Conservation (phyloP, 1,284 basidiomycete genomes). For the Gomphus bonarii region DNA sequence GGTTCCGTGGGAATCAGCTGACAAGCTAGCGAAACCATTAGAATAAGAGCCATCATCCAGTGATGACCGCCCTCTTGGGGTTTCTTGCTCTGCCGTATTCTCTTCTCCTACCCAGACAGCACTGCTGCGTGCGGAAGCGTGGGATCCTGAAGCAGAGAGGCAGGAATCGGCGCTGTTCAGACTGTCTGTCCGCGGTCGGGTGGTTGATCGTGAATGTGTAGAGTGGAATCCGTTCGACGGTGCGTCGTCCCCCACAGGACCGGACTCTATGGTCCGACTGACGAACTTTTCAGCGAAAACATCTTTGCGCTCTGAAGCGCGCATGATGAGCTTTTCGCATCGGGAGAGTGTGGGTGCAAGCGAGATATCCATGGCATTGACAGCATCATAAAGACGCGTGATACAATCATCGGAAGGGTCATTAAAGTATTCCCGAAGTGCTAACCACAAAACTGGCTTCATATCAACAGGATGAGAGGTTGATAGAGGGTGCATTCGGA, state of each 20-base stretch:
- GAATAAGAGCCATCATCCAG: slow-evolving; percentile 5
- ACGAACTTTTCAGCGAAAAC: slow-evolving; percentile 80
- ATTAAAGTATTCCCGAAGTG: slow-evolving; percentile 91
- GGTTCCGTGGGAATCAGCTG: slow-evolving; percentile 3
- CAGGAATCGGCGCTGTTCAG: slow-evolving; percentile 29
- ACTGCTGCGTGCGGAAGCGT: slow-evolving; percentile 63
- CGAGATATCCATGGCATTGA: slow-evolving; percentile 87
- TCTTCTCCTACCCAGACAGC: slow-evolving; percentile 75
- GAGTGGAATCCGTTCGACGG: neutral
- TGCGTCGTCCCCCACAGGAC: neutral
- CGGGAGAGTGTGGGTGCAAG: slow-evolving; percentile 69
- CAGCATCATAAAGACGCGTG: slow-evolving; percentile 80
- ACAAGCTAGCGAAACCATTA: slow-evolving; percentile 1
- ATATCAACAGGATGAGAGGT: slow-evolving; percentile 10
- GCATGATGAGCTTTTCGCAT: slow-evolving; percentile 82
- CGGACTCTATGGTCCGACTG: slow-evolving; percentile 18
- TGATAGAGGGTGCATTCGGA: neutral
- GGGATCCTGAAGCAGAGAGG: slow-evolving; percentile 52
- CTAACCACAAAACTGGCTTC: slow-evolving; percentile 88
- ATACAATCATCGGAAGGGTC: slow-evolving; percentile 84
- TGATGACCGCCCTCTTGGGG: slow-evolving; percentile 2
- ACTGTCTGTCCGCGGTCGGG: slow-evolving; percentile 28
- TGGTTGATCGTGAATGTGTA: slow-evolving; percentile 41
- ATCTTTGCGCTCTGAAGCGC: slow-evolving; percentile 84
- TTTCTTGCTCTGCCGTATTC: slow-evolving; percentile 22